Evolutionary conservation across 495 filamentous ascomycete species (phyloP).

Genomic region (Evansstolkia leycettana): DNA sequence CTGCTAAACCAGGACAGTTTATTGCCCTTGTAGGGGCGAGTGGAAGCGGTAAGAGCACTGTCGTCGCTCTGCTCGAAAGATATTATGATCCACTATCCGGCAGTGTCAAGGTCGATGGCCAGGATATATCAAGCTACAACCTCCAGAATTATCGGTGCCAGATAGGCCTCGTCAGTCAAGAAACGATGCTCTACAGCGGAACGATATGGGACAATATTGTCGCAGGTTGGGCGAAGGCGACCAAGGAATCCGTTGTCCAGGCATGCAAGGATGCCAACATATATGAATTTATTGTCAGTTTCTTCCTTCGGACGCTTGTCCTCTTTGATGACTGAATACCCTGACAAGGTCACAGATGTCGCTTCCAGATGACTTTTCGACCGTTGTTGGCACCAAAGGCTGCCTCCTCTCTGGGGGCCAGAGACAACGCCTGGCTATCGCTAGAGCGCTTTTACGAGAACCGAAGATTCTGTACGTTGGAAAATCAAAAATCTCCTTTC

Average conservation of each 20-base stretch:
- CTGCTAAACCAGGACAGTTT: conserved; percentile 1
- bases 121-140: conserved; percentile 4
- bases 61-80: conserved; percentile 39
- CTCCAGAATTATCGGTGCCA: conserved; percentile 11
- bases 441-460: conserved; percentile 60
- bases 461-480: conserved; percentile 49
- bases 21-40: conserved; percentile 29
- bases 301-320: background rate
- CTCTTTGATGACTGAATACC: background rate
- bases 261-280: conserved; percentile 21
- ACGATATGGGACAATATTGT: conserved; percentile 35
- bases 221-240: conserved; percentile 12
- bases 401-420: conserved; percentile 71
- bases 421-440: conserved; percentile 71
- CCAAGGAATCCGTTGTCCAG: conserved; percentile 10
- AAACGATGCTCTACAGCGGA: conserved; percentile 27
- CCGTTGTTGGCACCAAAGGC: conserved; percentile 64
- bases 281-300: conserved; percentile 15
- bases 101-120: conserved; percentile 15
- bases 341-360: too few relatives aligned
- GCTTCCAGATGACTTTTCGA: conserved; percentile 17
- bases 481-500: too few relatives aligned
- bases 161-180: conserved; percentile 27
- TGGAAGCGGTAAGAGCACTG: conserved; percentile 44
- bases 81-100: conserved; percentile 32